These are phyloP conservation scores for Skeletonema grethae DNA, from an alignment of 108 stramenopile genomes.

Conservation along the genomic window DNA sequence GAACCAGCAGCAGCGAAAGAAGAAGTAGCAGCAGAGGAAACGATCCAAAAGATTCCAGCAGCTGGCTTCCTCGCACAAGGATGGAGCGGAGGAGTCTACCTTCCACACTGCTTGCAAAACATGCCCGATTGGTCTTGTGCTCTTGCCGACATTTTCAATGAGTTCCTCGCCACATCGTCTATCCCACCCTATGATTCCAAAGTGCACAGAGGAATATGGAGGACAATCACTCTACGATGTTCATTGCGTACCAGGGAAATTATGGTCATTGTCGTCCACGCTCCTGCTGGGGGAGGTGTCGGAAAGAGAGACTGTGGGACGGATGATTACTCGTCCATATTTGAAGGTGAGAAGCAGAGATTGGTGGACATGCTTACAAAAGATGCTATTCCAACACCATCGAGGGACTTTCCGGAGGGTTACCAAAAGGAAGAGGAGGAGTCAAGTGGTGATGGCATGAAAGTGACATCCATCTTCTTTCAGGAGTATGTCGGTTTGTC, in stretches of 20 bases:
- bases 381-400: constrained; percentile 32
- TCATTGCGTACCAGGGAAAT: constrained; percentile 66
- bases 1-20: neutral
- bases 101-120: constrained; percentile 78
- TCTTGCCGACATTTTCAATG: constrained; percentile 67
- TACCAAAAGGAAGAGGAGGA: constrained; percentile 10
- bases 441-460: constrained; percentile 26
- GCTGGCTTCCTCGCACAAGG: constrained; percentile 81
- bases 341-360: constrained; percentile 64
- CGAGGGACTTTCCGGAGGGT: constrained; percentile 31
- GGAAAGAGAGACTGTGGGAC: constrained; percentile 50
- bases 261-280: constrained; percentile 76
- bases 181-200: constrained; percentile 73
- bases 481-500: constrained; percentile 85
- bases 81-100: constrained; percentile 73
- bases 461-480: constrained; percentile 79
- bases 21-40: neutral
- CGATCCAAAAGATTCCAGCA: constrained; percentile 47
- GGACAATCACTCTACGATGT: constrained; percentile 70
- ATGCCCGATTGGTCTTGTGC: constrained; percentile 70
- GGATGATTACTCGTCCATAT: constrained; percentile 42
- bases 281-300: constrained; percentile 60
- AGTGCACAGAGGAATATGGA: constrained; percentile 72
- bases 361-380: constrained; percentile 53
- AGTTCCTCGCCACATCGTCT: constrained; percentile 54